phyloP scores from a whole-genome alignment of 495 filamentous ascomycete genomes.

The Aspergillus hancockii region DNA sequence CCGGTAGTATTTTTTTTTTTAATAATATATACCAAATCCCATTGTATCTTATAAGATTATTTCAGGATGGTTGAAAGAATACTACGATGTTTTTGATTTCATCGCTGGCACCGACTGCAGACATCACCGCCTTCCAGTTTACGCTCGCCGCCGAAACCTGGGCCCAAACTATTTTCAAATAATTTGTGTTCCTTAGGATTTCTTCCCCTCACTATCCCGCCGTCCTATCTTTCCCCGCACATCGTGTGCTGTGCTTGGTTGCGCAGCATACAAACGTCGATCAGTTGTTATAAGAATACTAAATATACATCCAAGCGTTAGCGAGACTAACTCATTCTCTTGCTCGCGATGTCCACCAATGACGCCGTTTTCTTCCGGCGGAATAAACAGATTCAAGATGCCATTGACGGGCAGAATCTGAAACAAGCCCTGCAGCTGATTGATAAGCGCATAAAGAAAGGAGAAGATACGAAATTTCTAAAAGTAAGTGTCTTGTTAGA shows the following conservation, averaged over 20 bases:
- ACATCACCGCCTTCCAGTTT: neutral
- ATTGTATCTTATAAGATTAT: too few species aligned
- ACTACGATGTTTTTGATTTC: too few species aligned
- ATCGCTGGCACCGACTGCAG: too few species aligned
- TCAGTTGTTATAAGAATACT: neutral
- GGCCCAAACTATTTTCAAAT: slow-evolving; percentile 16
- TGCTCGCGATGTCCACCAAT: slow-evolving; percentile 36
- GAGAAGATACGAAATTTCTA: slow-evolving; percentile 51
- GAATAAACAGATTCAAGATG: slow-evolving; percentile 59
- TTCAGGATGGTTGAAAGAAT: too few species aligned
- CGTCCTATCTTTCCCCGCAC: slow-evolving; percentile 17
- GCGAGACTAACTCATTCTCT: neutral
- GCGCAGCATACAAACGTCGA: slow-evolving; percentile 27
- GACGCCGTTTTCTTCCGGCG: slow-evolving; percentile 53
- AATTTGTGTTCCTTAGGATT: slow-evolving; percentile 7
- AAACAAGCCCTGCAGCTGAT: slow-evolving; percentile 62
- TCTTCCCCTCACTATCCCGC: slow-evolving; percentile 20
- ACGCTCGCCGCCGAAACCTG: slow-evolving; percentile 26
- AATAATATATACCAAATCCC: too few species aligned
- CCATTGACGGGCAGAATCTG: slow-evolving; percentile 55
- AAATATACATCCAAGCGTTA: neutral
- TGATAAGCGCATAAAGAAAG: slow-evolving; percentile 62
- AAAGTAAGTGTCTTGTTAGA: slow-evolving; percentile 26
- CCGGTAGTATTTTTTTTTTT: too few species aligned
- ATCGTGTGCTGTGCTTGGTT: slow-evolving; percentile 31